Percentiles rank a stretch among this genome's conserved stretches.
phyloP scores from a whole-genome alignment of 768 basidiomycete genomes.

The Pisolithus tinctorius region DNA sequence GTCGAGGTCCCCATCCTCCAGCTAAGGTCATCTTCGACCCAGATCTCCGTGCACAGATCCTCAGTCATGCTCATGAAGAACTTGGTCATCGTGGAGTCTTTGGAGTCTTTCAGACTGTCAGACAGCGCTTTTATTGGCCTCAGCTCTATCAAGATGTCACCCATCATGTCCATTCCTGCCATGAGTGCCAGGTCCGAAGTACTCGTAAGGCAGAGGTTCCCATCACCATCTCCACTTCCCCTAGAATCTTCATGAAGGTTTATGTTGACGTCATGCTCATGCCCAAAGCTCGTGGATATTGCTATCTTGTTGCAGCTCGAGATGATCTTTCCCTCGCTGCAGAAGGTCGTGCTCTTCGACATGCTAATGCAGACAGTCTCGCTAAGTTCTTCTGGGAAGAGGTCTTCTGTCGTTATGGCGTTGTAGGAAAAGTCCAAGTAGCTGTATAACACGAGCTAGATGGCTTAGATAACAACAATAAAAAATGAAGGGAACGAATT shows the following conservation, averaged over 20 bases:
- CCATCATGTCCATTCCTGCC: conserved; percentile 11
- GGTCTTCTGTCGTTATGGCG: conserved; percentile 7
- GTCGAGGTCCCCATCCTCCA: too few species aligned
- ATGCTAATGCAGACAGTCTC: background rate
- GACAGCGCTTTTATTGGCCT: background rate
- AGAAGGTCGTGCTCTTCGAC: conserved; percentile 25
- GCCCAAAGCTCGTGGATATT: background rate
- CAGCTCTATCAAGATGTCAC: conserved; percentile 20
- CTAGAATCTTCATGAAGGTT: conserved; percentile 8
- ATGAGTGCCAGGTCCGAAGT: conserved; percentile 28
- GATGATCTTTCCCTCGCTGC: background rate
- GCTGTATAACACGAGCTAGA: too few species aligned
- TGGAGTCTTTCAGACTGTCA: too few species aligned
- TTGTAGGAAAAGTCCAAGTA: too few species aligned
- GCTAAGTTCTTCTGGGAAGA: conserved; percentile 20
- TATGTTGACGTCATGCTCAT: conserved; percentile 2
- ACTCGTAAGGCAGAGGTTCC: conserved; percentile 15
- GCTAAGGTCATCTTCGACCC: too few species aligned
- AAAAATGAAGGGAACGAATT: too few species aligned
- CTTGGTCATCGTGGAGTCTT: too few species aligned
- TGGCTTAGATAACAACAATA: too few species aligned
- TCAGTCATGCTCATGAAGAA: too few species aligned
- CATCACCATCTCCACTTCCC: conserved; percentile 1
- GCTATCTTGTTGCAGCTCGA: conserved; percentile 11
- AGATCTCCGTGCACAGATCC: too few species aligned